Base-by-base conservation (phyloP, 2,329 filamentous ascomycete species). In the Lasiodiplodia sp. region DNA sequence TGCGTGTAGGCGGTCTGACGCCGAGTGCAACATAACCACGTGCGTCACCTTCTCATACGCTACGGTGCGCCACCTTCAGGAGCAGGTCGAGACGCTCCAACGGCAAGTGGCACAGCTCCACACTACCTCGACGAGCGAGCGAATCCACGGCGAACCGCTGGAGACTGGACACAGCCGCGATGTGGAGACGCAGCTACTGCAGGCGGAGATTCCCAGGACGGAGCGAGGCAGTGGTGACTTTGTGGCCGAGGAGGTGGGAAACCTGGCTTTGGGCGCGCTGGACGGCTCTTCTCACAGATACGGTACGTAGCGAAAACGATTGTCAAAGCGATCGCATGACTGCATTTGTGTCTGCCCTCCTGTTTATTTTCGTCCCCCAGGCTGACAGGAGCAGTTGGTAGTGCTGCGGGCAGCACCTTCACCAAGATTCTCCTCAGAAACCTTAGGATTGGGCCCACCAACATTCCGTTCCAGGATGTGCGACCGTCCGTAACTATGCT, bases 181-280 rank as follows among this genome's bases (percentile, higher is more conserved):
- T 23, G 55, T 57, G 55, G 55, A 57, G 31, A 57, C 55, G 21
- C 55, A 57, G 34, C 55, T 57, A 38, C 55, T 57, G n/a, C 55
- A 57, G 31, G 38, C 55, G 34, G 55, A 34, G 21, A 57, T 57
- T 23, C 18, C 55, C 34, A 34, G 55, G 31, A 40, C 55, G 31
- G 55, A 57, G 18, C 55, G 34, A 23, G 31, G 55, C 16, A n/a
- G 2, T 21, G 31, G 38, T 4, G 55, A 57, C 34, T 57, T 57
- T 21, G 55, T 57, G 31, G 55, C 55, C 40, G 55, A 57, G 21
- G 55, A 57, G n/a, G 55, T 57, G 8, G 55, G 55, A 28, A 38
- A 38, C 12, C 55, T 57, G 14, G 38, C 55, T 21, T 34, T 57
- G 10, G 55, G 55, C n/a, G 31, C 55, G n/a, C 55, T 34, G 11